phyloP scores from a whole-genome alignment of 2,329 filamentous ascomycete genomes.

The Colletotrichum tanaceti region DNA sequence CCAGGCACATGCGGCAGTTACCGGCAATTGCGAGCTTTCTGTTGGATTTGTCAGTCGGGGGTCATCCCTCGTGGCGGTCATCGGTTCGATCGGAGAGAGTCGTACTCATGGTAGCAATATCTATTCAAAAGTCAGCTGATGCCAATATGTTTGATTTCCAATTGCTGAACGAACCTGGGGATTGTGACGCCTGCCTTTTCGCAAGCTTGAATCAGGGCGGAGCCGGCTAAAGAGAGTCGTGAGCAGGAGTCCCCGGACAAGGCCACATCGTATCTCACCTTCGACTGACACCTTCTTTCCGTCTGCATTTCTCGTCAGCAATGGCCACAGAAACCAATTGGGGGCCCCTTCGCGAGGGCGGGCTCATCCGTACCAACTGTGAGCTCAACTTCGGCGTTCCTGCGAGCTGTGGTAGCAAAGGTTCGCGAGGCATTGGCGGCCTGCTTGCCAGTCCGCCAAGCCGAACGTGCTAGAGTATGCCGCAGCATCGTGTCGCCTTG shows the following conservation, averaged over 20 bases:
- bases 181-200: slow-evolving; percentile 95
- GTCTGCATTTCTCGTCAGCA: slow-evolving; percentile 68
- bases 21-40: slow-evolving; percentile 99
- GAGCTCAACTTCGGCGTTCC: slow-evolving; percentile 93
- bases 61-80: slow-evolving; percentile 42
- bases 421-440: slow-evolving; percentile 74
- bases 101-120: slow-evolving; percentile 99
- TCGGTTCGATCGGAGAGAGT: slow-evolving; percentile 46
- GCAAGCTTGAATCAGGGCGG: slow-evolving; percentile 97
- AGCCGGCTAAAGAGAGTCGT: slow-evolving; percentile 77
- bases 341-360: slow-evolving; percentile 21
- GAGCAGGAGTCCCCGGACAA: slow-evolving; percentile 36
- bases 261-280: slow-evolving; percentile 65
- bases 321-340: slow-evolving; percentile 47
- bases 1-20: slow-evolving; percentile 99
- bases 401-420: slow-evolving; percentile 83
- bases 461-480: slow-evolving; percentile 75
- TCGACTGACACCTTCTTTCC: slow-evolving; percentile 98
- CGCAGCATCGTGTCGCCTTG: slow-evolving; percentile 75
- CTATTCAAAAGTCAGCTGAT: slow-evolving; percentile 56
- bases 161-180: slow-evolving; percentile 72
- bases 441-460: slow-evolving; percentile 72
- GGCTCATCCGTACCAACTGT: slow-evolving; percentile 77
- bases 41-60: slow-evolving; percentile 54
- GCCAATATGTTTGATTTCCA: slow-evolving; percentile 21